Percentiles rank a stretch among this genome's conserved stretches.
Evolutionary conservation across 2,329 filamentous ascomycete genomes (phyloP).

Genomic region (Raffaelea albimanens): DNA sequence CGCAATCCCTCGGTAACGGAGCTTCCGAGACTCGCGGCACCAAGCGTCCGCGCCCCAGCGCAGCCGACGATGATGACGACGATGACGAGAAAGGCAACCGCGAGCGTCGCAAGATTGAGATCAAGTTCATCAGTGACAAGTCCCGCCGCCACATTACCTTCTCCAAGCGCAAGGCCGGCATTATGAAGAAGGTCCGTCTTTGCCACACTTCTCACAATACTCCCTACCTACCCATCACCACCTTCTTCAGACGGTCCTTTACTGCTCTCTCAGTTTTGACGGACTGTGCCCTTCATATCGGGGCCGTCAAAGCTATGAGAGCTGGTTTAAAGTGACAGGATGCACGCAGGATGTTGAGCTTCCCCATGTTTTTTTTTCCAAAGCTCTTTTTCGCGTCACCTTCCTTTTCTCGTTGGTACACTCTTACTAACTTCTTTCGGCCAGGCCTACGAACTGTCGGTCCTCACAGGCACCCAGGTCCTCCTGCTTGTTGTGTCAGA

Average conservation of each 20-base stretch:
- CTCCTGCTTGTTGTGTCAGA: conserved; percentile 93
- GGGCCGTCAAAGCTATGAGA: neutral
- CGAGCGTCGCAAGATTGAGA: conserved; percentile 98
- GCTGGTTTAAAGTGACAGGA: too few relatives aligned
- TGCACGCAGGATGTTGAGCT: too few relatives aligned
- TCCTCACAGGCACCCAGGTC: conserved; percentile 95
- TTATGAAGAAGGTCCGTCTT: conserved; percentile 95
- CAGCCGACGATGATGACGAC: conserved; percentile 89
- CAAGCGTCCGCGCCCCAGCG: conserved; percentile 78
- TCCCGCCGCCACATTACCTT: conserved; percentile 99
- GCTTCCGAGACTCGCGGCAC: conserved; percentile 65
- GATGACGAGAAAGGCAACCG: conserved; percentile 96
- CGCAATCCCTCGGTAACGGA: conserved; percentile 65
- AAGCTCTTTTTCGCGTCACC: neutral
- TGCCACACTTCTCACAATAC: neutral
- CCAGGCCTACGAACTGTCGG: conserved; percentile 88
- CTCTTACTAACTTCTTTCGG: conserved; percentile 9
- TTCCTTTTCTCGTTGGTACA: neutral
- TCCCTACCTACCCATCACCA: neutral
- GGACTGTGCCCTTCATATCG: too few relatives aligned
- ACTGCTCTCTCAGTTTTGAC: neutral
- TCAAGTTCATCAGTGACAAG: conserved; percentile 99
- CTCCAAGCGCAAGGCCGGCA: conserved; percentile 98
- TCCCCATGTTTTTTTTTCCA: neutral
- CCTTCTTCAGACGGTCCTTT: neutral